phyloP scores from a whole-genome alignment of 805 yeast species.

The Suhomyces sp. region DNA sequence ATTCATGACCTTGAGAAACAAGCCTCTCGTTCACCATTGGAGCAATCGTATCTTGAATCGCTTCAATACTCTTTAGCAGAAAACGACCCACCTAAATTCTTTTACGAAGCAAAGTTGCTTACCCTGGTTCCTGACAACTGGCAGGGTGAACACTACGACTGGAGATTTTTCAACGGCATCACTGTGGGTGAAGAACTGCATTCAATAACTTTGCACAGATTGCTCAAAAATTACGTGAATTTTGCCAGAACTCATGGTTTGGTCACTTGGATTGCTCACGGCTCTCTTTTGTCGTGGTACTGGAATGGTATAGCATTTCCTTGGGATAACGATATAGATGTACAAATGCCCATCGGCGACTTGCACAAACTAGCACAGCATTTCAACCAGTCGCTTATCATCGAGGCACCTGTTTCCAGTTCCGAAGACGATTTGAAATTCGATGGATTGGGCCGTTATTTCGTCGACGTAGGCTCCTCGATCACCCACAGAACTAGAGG shows the following conservation, averaged over 20 bases:
- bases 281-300: constrained; percentile 20
- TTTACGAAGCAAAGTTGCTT: constrained; percentile 19
- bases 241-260: constrained; percentile 19
- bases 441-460: constrained; percentile 20
- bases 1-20: constrained; percentile 13
- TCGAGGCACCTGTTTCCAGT: constrained; percentile 12
- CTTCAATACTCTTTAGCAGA: constrained; percentile 14
- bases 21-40: constrained; percentile 5
- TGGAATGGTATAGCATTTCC: constrained; percentile 24
- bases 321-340: constrained; percentile 25
- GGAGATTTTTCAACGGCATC: constrained; percentile 24
- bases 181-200: constrained; percentile 16
- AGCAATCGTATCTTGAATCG: constrained; percentile 17
- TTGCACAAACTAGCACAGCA: constrained; percentile 16
- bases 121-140: constrained; percentile 8
- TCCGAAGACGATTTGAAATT: constrained; percentile 14
- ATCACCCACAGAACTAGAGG: constrained; percentile 38
- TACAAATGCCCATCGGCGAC: constrained; percentile 23
- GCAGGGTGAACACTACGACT: constrained; percentile 26
- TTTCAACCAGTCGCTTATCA: constrained; percentile 20
- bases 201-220: constrained; percentile 14
- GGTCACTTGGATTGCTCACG: constrained; percentile 25
- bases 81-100: constrained; percentile 20
- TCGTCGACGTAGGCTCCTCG: constrained; percentile 22
- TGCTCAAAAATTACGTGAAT: constrained; percentile 17